Percentiles rank a stretch among this genome's conserved stretches.
Evolutionary conservation across 202 grass and related monocot species (phyloP).

Genomic region (Schoenoplectus tabernaemontani): DNA sequence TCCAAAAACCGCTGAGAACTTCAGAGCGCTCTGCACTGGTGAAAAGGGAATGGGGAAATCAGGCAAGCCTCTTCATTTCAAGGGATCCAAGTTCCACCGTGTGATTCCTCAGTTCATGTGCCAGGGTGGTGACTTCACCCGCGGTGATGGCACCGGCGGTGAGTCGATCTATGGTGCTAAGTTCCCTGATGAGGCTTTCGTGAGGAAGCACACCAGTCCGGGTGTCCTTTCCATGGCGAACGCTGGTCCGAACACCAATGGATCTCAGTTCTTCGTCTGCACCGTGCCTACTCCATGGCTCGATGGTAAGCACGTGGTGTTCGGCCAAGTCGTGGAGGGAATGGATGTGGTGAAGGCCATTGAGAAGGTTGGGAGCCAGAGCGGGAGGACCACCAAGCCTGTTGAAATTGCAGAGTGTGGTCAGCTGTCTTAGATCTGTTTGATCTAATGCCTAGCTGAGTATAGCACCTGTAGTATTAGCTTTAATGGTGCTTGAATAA

Average conservation of each 20-base stretch:
- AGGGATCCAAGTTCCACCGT: constrained; percentile 34
- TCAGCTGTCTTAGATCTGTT: constrained; percentile 25
- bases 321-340: constrained; percentile 26
- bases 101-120: constrained; percentile 38
- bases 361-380: constrained; percentile 25
- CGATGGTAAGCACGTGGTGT: constrained; percentile 30
- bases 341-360: constrained; percentile 21
- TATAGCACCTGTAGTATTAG: background rate
- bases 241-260: constrained; percentile 28
- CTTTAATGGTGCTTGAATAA: constrained; percentile 20
- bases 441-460: background rate
- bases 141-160: constrained; percentile 26
- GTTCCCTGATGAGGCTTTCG: constrained; percentile 24
- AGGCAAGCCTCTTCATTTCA: constrained; percentile 36
- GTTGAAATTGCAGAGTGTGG: constrained; percentile 23
- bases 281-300: constrained; percentile 26
- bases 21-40: constrained; percentile 33
- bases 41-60: constrained; percentile 30
- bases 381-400: background rate
- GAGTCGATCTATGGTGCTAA: constrained; percentile 36
- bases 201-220: constrained; percentile 11
- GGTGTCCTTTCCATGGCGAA: constrained; percentile 34
- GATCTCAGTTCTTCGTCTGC: constrained; percentile 38
- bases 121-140: constrained; percentile 37
- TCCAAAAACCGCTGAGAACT: constrained; percentile 31